Evolutionary conservation across 164 flowering plant genomes (phyloP).

Genomic region (Vitis riparia): DNA sequence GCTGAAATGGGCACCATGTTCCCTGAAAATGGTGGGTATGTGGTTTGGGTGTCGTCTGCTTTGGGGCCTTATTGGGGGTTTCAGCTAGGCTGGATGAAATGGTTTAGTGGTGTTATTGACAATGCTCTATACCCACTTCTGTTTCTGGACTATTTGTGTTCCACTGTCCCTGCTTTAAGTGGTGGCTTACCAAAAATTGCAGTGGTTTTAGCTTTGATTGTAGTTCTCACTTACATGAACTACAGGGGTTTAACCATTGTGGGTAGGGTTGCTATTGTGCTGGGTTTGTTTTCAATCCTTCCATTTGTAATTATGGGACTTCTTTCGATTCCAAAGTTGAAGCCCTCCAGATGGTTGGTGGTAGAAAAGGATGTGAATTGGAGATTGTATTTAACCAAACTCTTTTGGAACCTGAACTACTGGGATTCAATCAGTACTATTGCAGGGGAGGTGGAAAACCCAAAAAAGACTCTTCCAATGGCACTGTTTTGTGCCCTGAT

Average conservation of each 20-base stretch:
- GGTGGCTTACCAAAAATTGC: slow-evolving; percentile 37
- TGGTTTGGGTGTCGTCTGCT: slow-evolving; percentile 62
- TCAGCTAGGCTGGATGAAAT: slow-evolving; percentile 69
- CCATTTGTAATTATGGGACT: slow-evolving; percentile 58
- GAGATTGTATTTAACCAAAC: slow-evolving; percentile 49
- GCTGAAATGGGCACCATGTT: slow-evolving; percentile 71
- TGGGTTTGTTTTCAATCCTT: slow-evolving; percentile 47
- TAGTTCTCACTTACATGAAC: slow-evolving; percentile 48
- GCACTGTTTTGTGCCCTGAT: slow-evolving; percentile 50
- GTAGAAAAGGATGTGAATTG: slow-evolving; percentile 42
- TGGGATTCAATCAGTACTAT: slow-evolving; percentile 67
- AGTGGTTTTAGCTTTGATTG: slow-evolving; percentile 33
- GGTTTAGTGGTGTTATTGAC: slow-evolving; percentile 69
- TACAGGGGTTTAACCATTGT: slow-evolving; percentile 58
- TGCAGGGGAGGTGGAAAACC: slow-evolving; percentile 57
- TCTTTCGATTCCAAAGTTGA: slow-evolving; percentile 44
- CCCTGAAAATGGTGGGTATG: slow-evolving; percentile 67
- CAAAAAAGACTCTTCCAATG: slow-evolving; percentile 47
- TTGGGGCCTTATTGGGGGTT: slow-evolving; percentile 65
- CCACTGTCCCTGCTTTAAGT: slow-evolving; percentile 37
- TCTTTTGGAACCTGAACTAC: slow-evolving; percentile 64
- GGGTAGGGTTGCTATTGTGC: slow-evolving; percentile 43
- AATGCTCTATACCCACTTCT: slow-evolving; percentile 60
- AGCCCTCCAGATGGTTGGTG: slow-evolving; percentile 52
- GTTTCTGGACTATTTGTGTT: slow-evolving; percentile 54